Conservation (phyloP, 2,329 filamentous ascomycete species). For the Microsporum ferrugineum region DNA sequence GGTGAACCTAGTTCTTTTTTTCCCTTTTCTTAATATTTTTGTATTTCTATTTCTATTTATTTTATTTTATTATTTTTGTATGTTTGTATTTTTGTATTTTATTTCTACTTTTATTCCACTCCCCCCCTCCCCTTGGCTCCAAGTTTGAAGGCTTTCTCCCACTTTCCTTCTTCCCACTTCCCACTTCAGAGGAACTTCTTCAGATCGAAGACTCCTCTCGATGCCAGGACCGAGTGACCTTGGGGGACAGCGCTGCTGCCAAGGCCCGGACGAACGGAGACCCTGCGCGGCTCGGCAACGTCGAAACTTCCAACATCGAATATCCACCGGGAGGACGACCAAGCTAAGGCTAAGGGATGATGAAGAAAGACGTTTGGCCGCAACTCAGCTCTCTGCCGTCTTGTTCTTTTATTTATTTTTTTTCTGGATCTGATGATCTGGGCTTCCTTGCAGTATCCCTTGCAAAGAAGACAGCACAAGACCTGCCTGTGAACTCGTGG, state of each 20-base stretch:
- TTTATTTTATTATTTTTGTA: background rate
- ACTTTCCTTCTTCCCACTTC: background rate
- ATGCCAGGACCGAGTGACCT: background rate
- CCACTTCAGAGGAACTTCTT: no score
- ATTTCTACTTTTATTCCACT: background rate
- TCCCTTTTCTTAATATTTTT: background rate
- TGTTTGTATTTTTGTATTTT: background rate
- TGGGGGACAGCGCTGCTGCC: constrained; percentile 2
- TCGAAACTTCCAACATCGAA: constrained; percentile 1
- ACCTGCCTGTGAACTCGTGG: background rate
- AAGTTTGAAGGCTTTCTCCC: background rate
- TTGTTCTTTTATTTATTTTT: background rate
- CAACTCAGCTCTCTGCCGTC: background rate
- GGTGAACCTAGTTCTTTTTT: background rate
- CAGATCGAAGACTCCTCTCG: no score
- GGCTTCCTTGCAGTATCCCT: constrained; percentile 2
- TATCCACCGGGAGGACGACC: background rate
- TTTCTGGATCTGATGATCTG: constrained; percentile 3
- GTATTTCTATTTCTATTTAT: background rate
- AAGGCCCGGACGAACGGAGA: constrained; percentile 11
- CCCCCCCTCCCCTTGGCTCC: no score
- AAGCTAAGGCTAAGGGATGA: background rate
- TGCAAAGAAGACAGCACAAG: background rate
- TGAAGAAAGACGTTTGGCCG: background rate
- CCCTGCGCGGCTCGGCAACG: constrained; percentile 5